Conservation (phyloP, 495 filamentous ascomycete species). For the Tuber brumale region DNA sequence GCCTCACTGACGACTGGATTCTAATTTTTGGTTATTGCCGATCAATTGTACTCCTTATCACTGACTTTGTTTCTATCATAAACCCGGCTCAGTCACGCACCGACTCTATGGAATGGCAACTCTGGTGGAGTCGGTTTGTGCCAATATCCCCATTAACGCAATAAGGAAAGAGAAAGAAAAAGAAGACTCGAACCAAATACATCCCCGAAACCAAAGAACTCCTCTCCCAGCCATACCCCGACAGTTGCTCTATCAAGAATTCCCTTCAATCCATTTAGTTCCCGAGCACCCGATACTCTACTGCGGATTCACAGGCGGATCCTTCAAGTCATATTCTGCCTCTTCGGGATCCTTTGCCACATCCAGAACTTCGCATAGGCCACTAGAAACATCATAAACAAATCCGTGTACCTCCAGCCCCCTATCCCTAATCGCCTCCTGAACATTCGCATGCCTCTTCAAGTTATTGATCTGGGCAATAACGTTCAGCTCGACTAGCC, state of each 20-base stretch:
- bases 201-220: not conserved
- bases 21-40: not conserved
- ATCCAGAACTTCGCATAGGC: slow-evolving; percentile 24
- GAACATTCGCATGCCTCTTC: slow-evolving; percentile 54
- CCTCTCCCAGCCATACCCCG: not conserved
- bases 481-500: slow-evolving; percentile 57
- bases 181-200: not conserved
- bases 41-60: not conserved
- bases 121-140: not conserved
- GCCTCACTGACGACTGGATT: not conserved
- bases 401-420: slow-evolving; percentile 66
- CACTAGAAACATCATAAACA: slow-evolving; percentile 34
- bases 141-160: not conserved
- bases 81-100: not conserved
- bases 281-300: not conserved
- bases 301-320: not conserved
- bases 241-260: not conserved
- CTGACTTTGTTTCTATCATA: not conserved
- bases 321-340: slow-evolving; percentile 28
- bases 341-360: slow-evolving; percentile 24
- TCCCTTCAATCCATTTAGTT: not conserved
- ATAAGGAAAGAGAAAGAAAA: not conserved
- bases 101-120: not conserved
- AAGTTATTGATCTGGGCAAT: slow-evolving; percentile 55
- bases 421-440: slow-evolving; percentile 59